Percentiles rank a stretch among this genome's conserved stretches.
Evolutionary conservation across 2,329 filamentous ascomycete species (phyloP).

Genomic region (Thelonectria discophora): DNA sequence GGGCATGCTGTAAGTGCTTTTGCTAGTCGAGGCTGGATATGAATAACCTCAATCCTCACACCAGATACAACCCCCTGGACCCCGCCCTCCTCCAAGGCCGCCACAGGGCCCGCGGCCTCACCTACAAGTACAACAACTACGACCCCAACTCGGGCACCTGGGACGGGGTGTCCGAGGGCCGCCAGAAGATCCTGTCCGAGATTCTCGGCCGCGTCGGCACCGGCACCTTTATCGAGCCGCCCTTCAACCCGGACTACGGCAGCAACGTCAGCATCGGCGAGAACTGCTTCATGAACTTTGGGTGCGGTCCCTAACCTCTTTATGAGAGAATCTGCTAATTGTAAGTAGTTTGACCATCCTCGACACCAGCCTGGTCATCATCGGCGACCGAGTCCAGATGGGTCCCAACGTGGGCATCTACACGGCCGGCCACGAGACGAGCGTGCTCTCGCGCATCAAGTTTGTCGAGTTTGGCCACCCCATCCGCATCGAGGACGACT

Average conservation of each 20-base stretch:
- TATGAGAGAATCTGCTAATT: neutral
- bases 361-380: conserved; percentile 75
- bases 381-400: conserved; percentile 76
- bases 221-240: conserved; percentile 67
- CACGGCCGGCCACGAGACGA: conserved; percentile 76
- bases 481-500: conserved; percentile 61
- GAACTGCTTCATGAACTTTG: conserved; percentile 68
- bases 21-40: too few species aligned
- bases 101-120: conserved; percentile 32
- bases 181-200: conserved; percentile 22
- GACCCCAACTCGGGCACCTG: conserved; percentile 33
- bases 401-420: conserved; percentile 78
- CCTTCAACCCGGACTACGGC: conserved; percentile 71
- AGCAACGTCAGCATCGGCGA: conserved; percentile 70
- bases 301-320: conserved; percentile 30
- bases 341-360: conserved; percentile 65
- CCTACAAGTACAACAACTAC: conserved; percentile 38
- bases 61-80: conserved; percentile 34
- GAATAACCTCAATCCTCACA: neutral
- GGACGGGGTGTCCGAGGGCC: conserved; percentile 19
- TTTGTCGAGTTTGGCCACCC: conserved; percentile 57
- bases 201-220: conserved; percentile 35
- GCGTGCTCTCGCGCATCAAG: conserved; percentile 59
- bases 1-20: conserved; percentile 29
- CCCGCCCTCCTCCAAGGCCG: conserved; percentile 34